Conservation (phyloP, 2,329 filamentous ascomycete genomes). For the Hymenoscyphus linearis region DNA sequence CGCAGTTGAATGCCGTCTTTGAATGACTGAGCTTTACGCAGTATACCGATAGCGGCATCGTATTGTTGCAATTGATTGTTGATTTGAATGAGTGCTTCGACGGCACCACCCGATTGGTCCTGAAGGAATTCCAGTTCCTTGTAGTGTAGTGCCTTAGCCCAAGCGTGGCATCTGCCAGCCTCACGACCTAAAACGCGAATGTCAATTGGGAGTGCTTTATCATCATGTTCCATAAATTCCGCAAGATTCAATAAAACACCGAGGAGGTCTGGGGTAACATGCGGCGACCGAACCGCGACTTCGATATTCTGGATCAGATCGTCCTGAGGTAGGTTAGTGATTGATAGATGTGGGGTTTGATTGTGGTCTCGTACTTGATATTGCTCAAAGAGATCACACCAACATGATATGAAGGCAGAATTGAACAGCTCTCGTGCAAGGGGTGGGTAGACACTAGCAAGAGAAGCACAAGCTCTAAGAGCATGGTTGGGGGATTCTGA, state of each 20-base stretch:
- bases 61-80: conserved; percentile 99
- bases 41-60: conserved; percentile 94
- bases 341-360: not conserved
- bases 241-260: conserved; percentile 92
- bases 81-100: conserved; percentile 97
- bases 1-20: conserved; percentile 89
- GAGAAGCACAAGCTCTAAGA: conserved; percentile 81
- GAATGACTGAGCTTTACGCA: conserved; percentile 92
- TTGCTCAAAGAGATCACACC: conserved; percentile 94
- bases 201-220: conserved; percentile 96
- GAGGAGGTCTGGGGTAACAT: conserved; percentile 92
- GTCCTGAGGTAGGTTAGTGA: conserved; percentile 42
- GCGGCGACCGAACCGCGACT: conserved; percentile 87
- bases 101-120: conserved; percentile 90
- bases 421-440: conserved; percentile 95
- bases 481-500: conserved; percentile 96
- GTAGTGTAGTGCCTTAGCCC: conserved; percentile 96
- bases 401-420: conserved; percentile 97
- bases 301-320: conserved; percentile 95
- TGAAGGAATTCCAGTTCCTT: conserved; percentile 98
- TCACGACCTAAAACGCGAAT: conserved; percentile 92
- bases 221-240: conserved; percentile 99
- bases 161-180: conserved; percentile 93
- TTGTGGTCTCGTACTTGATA: conserved; percentile 54
- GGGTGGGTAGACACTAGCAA: conserved; percentile 87